Evolutionary conservation across 73 alveolate species (phyloP).

Genomic region (Paraurostyla sp.): DNA sequence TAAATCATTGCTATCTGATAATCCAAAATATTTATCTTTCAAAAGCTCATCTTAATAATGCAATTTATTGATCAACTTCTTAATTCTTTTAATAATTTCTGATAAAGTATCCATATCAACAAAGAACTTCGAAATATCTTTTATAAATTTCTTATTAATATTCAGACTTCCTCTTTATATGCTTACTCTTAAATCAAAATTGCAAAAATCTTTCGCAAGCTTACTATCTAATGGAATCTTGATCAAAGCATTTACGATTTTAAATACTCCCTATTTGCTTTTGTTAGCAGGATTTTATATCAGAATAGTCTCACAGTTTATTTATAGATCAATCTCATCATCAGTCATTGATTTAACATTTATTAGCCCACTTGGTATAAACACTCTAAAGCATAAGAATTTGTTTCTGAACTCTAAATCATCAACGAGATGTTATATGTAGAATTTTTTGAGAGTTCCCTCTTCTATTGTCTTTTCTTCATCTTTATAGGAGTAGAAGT

Average conservation of each 20-base stretch:
- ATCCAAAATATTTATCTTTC: neutral
- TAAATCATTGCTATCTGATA: neutral
- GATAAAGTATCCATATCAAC: conserved; percentile 65
- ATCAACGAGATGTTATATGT: neutral
- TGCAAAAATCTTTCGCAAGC: conserved; percentile 56
- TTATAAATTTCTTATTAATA: conserved; percentile 17
- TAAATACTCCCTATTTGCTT: conserved; percentile 13
- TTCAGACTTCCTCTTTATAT: conserved; percentile 56
- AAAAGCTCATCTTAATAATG: conserved; percentile 64
- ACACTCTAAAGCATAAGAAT: conserved; percentile 41
- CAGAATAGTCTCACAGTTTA: neutral
- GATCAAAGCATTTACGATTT: neutral
- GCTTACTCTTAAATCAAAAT: conserved; percentile 41
- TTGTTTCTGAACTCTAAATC: conserved; percentile 3
- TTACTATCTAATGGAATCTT: conserved; percentile 68
- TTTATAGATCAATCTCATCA: conserved; percentile 22
- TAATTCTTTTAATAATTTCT: conserved; percentile 51
- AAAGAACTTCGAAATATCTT: conserved; percentile 35
- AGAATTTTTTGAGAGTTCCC: neutral
- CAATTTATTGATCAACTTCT: conserved; percentile 59
- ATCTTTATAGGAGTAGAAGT: conserved; percentile 31
- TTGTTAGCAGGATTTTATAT: neutral
- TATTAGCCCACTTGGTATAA: conserved; percentile 1
- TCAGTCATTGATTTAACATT: neutral
- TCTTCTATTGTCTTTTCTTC: conserved; percentile 49